These are phyloP conservation scores for Gillenia trifoliata DNA, from an alignment of 306 rosid species.

Conservation along the genomic window DNA sequence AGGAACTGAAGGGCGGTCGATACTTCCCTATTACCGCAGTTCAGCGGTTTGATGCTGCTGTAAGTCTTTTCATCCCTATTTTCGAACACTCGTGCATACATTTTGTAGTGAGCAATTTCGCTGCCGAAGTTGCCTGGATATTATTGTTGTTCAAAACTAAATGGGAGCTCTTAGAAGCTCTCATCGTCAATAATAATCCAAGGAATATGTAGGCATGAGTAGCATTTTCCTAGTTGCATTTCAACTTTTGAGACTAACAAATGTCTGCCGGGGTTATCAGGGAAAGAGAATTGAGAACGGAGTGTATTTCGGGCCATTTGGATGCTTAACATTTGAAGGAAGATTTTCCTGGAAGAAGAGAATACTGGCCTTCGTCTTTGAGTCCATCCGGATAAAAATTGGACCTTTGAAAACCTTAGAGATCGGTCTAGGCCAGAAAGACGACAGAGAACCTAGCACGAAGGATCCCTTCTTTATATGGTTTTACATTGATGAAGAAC, in stretches of 20 bases:
- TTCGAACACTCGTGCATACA: not conserved
- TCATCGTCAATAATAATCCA: not conserved
- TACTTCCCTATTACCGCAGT: conserved; percentile 87
- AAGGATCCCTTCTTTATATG: conserved; percentile 87
- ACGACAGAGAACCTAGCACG: conserved; percentile 63
- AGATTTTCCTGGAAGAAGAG: conserved; percentile 70
- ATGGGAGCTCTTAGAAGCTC: not conserved
- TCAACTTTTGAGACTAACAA: conserved; percentile 22
- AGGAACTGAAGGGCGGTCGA: conserved; percentile 61
- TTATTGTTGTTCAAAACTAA: not conserved
- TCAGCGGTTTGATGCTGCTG: conserved; percentile 91
- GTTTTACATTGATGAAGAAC: conserved; percentile 92
- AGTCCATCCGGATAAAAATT: conserved; percentile 57
- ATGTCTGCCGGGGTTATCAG: conserved; percentile 40
- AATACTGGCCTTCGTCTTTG: conserved; percentile 75
- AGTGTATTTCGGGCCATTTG: conserved; percentile 78
- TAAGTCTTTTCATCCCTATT: conserved; percentile 39
- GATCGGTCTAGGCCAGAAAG: conserved; percentile 71
- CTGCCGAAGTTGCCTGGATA: not conserved
- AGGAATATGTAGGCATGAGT: not conserved
- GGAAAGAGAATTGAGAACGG: conserved; percentile 92
- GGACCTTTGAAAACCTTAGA: conserved; percentile 75
- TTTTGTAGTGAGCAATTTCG: not conserved
- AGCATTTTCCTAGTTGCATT: conserved; percentile 13
- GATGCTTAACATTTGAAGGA: conserved; percentile 90